Conservation (phyloP, 495 filamentous ascomycete species). For the Penicillium egyptiacum region DNA sequence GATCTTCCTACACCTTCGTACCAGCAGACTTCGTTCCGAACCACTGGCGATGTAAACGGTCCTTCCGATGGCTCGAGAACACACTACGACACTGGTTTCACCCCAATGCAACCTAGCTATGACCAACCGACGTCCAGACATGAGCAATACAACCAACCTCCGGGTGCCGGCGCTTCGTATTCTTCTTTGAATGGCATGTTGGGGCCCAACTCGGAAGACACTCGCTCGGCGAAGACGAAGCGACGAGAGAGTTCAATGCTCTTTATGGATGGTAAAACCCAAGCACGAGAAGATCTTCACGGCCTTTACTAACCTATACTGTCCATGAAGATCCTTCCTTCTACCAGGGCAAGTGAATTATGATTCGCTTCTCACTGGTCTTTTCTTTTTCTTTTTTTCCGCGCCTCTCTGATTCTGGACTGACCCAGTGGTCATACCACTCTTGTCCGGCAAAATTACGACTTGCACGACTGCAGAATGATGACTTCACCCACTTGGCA, state of each 20-base stretch:
- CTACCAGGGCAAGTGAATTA: constrained; percentile 19
- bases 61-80: constrained; percentile 26
- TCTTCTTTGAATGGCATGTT: constrained; percentile 45
- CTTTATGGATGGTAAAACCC: constrained; percentile 43
- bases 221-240: constrained; percentile 49
- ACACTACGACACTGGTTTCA: constrained; percentile 58
- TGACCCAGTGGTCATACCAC: constrained; percentile 12
- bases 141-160: constrained; percentile 31
- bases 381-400: constrained; percentile 6
- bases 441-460: constrained; percentile 22
- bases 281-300: neutral
- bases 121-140: constrained; percentile 34
- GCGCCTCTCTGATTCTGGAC: constrained; percentile 9
- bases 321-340: constrained; percentile 15
- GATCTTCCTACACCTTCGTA: constrained; percentile 67
- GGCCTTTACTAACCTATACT: neutral
- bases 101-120: constrained; percentile 62
- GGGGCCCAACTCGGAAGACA: constrained; percentile 36
- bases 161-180: constrained; percentile 32
- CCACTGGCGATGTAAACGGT: constrained; percentile 25
- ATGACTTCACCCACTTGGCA: constrained; percentile 30
- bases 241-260: constrained; percentile 61
- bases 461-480: constrained; percentile 34
- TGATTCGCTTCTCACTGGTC: neutral
- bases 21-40: constrained; percentile 58